These are phyloP conservation scores for Saccharomyces hybrid DNA, from an alignment of 1,139 yeast species.

Conservation along the genomic window DNA sequence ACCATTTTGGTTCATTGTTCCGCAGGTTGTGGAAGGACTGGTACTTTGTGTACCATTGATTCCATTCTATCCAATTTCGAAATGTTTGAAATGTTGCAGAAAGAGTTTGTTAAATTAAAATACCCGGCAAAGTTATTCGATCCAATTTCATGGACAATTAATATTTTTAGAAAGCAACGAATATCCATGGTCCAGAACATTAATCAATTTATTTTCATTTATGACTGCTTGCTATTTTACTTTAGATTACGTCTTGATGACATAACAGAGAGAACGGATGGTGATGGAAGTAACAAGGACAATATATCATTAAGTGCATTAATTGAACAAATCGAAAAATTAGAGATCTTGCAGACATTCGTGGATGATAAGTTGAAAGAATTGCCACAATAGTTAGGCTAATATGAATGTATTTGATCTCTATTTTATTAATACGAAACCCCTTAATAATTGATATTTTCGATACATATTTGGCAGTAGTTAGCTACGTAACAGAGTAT, in stretches of 20 bases:
- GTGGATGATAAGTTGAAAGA: conserved; percentile 2
- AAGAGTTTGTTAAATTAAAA: neutral
- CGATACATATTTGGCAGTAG: neutral
- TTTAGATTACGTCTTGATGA: conserved; percentile 18
- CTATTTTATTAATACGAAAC: neutral
- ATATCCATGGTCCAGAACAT: conserved; percentile 80
- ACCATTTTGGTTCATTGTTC: conserved; percentile 73
- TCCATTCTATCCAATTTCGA: conserved; percentile 32
- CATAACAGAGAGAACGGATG: conserved; percentile 5
- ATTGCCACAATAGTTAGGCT: neutral
- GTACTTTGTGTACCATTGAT: conserved; percentile 74
- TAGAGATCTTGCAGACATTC: neutral
- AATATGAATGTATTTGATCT: neutral
- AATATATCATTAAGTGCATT: neutral
- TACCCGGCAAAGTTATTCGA: conserved; percentile 32
- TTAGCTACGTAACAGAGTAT: neutral
- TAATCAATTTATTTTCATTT: conserved; percentile 66
- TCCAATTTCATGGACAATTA: conserved; percentile 39
- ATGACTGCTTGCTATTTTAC: conserved; percentile 42
- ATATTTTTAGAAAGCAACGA: conserved; percentile 62
- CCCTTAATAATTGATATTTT: neutral
- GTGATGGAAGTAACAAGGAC: neutral
- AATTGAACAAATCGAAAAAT: neutral
- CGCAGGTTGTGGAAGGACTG: conserved; percentile 90
- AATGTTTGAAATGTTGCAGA: conserved; percentile 14